Evolutionary conservation across 2,329 filamentous ascomycete genomes (phyloP).

Genomic region (Metarhizium album): DNA sequence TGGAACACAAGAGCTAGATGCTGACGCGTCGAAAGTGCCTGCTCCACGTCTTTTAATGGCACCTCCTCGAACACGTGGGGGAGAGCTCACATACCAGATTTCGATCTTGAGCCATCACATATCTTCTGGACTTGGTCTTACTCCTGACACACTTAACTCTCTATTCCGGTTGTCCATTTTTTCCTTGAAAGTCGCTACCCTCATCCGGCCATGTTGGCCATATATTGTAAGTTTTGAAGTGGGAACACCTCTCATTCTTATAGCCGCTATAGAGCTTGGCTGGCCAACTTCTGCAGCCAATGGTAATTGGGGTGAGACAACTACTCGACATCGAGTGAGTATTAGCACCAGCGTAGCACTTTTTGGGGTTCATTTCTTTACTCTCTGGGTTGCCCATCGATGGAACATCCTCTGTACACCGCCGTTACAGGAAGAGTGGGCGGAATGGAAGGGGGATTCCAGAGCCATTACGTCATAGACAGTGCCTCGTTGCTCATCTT

Average conservation of each 20-base stretch:
- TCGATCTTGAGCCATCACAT: constrained; percentile 24
- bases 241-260: constrained; percentile 53
- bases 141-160: constrained; percentile 22
- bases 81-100: constrained; percentile 22
- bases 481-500: neutral
- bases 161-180: constrained; percentile 50
- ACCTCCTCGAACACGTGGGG: constrained; percentile 29
- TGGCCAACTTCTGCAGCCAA: constrained; percentile 18
- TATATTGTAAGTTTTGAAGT: constrained; percentile 55
- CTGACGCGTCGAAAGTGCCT: neutral
- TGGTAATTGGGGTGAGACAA: neutral
- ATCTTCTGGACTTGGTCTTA: constrained; percentile 14
- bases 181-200: constrained; percentile 52
- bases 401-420: constrained; percentile 24
- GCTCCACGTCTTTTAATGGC: constrained; percentile 32
- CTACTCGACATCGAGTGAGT: constrained; percentile 8
- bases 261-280: constrained; percentile 58
- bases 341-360: constrained; percentile 21
- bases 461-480: neutral
- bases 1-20: neutral
- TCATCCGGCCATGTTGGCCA: constrained; percentile 61
- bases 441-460: constrained; percentile 15
- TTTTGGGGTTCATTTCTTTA: constrained; percentile 21
- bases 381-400: constrained; percentile 23
- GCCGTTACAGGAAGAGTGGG: constrained; percentile 17